Conservation (phyloP, 2,329 filamentous ascomycete genomes). For the Domatiomyces globalis region DNA sequence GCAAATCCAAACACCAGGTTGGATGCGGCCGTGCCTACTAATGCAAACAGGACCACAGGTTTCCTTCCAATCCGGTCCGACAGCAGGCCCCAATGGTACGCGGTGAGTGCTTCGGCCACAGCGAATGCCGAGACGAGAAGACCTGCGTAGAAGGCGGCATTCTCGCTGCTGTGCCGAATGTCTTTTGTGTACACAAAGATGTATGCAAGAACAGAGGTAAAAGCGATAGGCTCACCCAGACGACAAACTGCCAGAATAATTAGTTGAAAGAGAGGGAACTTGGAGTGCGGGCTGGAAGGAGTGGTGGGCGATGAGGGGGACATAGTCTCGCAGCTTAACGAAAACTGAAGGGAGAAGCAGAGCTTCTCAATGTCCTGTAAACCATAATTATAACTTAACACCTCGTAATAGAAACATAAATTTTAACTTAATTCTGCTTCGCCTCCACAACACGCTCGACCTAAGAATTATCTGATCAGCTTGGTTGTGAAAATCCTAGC, state of each 20-base stretch:
- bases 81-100: conserved; percentile 29
- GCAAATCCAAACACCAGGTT: conserved; percentile 30
- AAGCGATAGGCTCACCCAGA: conserved; percentile 33
- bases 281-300: neutral
- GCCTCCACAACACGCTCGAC: too few species aligned
- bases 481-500: too few species aligned
- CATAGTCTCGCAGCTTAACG: neutral
- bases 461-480: too few species aligned
- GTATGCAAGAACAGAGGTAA: conserved; percentile 33
- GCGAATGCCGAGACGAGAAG: conserved; percentile 29
- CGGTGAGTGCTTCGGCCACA: conserved; percentile 30
- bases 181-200: conserved; percentile 29
- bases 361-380: neutral
- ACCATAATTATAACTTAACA: too few species aligned
- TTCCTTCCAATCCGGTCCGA: conserved; percentile 27
- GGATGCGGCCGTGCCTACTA: conserved; percentile 26
- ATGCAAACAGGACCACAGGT: conserved; percentile 24
- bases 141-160: conserved; percentile 6
- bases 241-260: conserved; percentile 19
- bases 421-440: neutral
- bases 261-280: neutral
- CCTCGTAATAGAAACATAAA: neutral
- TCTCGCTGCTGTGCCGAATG: conserved; percentile 21
- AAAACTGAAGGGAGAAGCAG: neutral
- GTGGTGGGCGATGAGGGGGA: neutral